A percentile compares a stretch with the other conserved stretches of the same genome.
phyloP scores from a whole-genome alignment of 2,329 filamentous ascomycete species.

The Fusarium scirpi region DNA sequence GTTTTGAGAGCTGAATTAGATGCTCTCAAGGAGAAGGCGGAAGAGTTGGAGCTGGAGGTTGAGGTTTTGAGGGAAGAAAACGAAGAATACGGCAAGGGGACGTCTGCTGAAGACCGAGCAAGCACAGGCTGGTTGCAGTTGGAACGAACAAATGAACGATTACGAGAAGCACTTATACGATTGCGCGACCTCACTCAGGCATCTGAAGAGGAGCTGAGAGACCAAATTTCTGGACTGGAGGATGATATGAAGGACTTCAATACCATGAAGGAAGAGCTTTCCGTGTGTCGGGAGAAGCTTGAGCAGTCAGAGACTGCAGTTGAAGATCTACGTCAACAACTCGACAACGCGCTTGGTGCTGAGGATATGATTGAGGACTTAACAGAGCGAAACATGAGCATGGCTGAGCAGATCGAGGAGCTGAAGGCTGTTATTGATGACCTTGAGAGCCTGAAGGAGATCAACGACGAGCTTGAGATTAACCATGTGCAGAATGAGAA shows the following conservation, averaged over 20 bases:
- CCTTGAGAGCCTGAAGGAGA: slow-evolving; percentile 87
- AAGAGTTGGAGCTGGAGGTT: slow-evolving; percentile 88
- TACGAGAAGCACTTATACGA: slow-evolving; percentile 85
- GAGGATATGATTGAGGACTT: slow-evolving; percentile 96
- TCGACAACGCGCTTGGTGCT: slow-evolving; percentile 87
- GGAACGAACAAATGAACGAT: slow-evolving; percentile 88
- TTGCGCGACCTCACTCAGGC: slow-evolving; percentile 90
- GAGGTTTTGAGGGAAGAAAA: slow-evolving; percentile 92
- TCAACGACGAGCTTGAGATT: slow-evolving; percentile 93
- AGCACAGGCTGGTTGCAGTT: slow-evolving; percentile 91
- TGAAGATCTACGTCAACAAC: slow-evolving; percentile 88
- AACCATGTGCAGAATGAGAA: slow-evolving; percentile 95
- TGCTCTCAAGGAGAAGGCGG: slow-evolving; percentile 76
- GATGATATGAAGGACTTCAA: slow-evolving; percentile 77
- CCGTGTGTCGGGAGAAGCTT: slow-evolving; percentile 78
- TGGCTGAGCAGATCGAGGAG: slow-evolving; percentile 86
- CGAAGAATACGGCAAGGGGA: slow-evolving; percentile 82
- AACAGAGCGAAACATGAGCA: slow-evolving; percentile 85
- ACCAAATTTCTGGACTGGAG: slow-evolving; percentile 79
- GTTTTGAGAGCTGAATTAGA: slow-evolving; percentile 84
- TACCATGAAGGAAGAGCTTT: slow-evolving; percentile 75
- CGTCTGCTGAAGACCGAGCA: slow-evolving; percentile 87
- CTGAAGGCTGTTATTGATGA: slow-evolving; percentile 86
- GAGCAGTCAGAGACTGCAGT: slow-evolving; percentile 78
- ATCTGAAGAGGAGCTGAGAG: slow-evolving; percentile 81